Evolutionary conservation across 2,329 filamentous ascomycete species (phyloP).

Genomic region (Rutstroemia sydowiana): DNA sequence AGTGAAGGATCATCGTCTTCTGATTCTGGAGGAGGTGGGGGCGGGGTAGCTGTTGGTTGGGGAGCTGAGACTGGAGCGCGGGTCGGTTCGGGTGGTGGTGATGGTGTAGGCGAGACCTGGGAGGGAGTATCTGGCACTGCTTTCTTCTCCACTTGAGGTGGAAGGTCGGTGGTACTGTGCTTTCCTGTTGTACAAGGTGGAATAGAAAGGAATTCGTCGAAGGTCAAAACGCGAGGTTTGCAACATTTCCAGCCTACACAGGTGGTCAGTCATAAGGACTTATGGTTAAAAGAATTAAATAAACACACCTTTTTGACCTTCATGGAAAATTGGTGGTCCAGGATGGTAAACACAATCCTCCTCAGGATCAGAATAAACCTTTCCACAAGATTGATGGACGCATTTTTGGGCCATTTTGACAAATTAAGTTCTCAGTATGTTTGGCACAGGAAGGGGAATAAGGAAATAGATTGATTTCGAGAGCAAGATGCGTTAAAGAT

Average conservation of each 20-base stretch:
- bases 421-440: background rate
- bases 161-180: slow-evolving; percentile 78
- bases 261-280: background rate
- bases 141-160: slow-evolving; percentile 55
- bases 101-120: slow-evolving; percentile 39
- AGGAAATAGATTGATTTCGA: background rate
- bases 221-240: slow-evolving; percentile 91
- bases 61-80: slow-evolving; percentile 38
- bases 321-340: slow-evolving; percentile 89
- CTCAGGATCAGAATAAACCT: slow-evolving; percentile 71
- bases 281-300: background rate
- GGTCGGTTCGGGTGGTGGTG: slow-evolving; percentile 39
- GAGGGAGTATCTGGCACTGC: slow-evolving; percentile 28
- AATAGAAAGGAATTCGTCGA: slow-evolving; percentile 95
- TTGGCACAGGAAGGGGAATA: background rate
- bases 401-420: slow-evolving; percentile 60
- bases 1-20: slow-evolving; percentile 79
- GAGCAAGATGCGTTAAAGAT: background rate
- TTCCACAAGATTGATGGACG: slow-evolving; percentile 93
- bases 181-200: slow-evolving; percentile 87
- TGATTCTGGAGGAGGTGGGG: slow-evolving; percentile 63
- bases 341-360: slow-evolving; percentile 90
- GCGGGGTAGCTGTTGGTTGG: slow-evolving; percentile 36
- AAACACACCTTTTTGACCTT: slow-evolving; percentile 85
- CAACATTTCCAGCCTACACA: slow-evolving; percentile 91